Percentiles rank a stretch among this genome's conserved stretches.
These are phyloP conservation scores for Starmerella bombicola DNA, from an alignment of 805 yeast genomes.

Conservation along the genomic window DNA sequence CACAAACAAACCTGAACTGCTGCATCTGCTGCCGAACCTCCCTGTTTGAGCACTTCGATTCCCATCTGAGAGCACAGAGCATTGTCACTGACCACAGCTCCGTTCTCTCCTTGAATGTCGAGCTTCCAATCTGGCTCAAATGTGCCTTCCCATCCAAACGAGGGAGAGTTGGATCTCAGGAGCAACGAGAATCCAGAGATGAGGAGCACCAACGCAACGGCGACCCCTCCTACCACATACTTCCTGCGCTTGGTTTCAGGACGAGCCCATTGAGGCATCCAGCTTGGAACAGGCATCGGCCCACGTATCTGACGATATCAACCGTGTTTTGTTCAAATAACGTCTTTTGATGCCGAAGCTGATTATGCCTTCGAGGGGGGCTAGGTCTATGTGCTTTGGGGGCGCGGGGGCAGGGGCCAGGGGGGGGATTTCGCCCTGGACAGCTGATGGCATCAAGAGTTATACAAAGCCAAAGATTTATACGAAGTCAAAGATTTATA, in stretches of 20 bases:
- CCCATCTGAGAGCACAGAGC: conserved; percentile 55
- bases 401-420: too few species aligned
- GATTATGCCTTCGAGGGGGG: too few species aligned
- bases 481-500: too few species aligned
- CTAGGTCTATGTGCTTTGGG: too few species aligned
- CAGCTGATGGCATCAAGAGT: too few species aligned
- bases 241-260: not conserved
- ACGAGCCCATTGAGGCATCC: conserved; percentile 5
- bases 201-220: not conserved
- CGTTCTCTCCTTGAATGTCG: conserved; percentile 29
- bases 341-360: too few species aligned
- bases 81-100: conserved; percentile 59
- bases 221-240: not conserved
- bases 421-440: too few species aligned
- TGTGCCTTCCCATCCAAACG: conserved; percentile 17
- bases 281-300: conserved; percentile 1
- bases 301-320: too few species aligned
- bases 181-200: not conserved
- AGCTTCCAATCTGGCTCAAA: conserved; percentile 15
- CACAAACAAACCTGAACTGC: conserved; percentile 81
- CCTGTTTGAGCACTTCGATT: conserved; percentile 36
- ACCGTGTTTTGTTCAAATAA: too few species aligned
- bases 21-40: conserved; percentile 88
- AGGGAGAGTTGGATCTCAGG: not conserved
- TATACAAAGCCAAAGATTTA: too few species aligned